A percentile compares a stretch with the other conserved stretches of the same genome.
These are phyloP conservation scores for Fusarium luffae DNA, from an alignment of 2,329 filamentous ascomycete genomes.

Conservation along the genomic window DNA sequence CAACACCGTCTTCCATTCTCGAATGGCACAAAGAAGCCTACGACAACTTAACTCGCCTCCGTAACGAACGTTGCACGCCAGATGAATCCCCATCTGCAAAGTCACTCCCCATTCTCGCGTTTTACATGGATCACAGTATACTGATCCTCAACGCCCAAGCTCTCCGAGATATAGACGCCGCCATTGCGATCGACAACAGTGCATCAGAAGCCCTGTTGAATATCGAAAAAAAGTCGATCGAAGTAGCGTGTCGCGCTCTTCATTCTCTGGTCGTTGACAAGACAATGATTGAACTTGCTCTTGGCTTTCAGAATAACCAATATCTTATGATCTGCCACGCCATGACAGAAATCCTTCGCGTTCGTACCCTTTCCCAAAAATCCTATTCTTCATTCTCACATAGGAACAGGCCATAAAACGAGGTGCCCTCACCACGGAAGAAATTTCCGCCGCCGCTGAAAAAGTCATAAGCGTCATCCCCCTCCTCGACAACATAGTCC, in stretches of 20 bases:
- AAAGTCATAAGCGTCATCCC: conserved; percentile 11
- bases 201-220: background rate
- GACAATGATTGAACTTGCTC: background rate
- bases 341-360: conserved; percentile 1
- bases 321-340: conserved; percentile 18
- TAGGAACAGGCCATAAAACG: conserved; percentile 7
- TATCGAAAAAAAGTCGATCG: background rate
- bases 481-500: conserved; percentile 8
- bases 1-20: background rate
- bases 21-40: conserved; percentile 19
- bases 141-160: conserved; percentile 11
- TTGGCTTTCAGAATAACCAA: conserved; percentile 20
- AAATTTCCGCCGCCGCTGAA: background rate
- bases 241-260: conserved; percentile 3
- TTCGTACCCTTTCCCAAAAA: background rate
- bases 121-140: conserved; percentile 18
- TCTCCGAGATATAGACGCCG: background rate
- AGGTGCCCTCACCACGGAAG: background rate
- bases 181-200: background rate
- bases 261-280: background rate
- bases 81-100: conserved; percentile 1
- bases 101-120: background rate
- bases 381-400: too few relatives aligned
- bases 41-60: background rate
- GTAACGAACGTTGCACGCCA: background rate